These are phyloP conservation scores for Pythium scleroteichum DNA, from an alignment of 352 stramenopile species.

Conservation along the genomic window DNA sequence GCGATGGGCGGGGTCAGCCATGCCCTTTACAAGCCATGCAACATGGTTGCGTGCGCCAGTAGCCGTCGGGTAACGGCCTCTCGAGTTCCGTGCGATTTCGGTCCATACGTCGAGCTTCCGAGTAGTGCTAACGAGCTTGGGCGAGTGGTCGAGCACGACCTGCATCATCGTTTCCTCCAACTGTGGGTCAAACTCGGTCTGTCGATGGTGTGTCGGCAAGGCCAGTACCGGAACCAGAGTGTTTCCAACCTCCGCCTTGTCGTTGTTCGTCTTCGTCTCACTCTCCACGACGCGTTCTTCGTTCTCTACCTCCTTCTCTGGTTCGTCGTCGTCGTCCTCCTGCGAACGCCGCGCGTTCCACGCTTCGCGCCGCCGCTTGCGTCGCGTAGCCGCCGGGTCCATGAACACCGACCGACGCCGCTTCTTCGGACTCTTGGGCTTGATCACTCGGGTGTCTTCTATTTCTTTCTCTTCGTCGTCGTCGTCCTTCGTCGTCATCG, in stretches of 20 bases:
- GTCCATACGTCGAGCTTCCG: constrained; percentile 1
- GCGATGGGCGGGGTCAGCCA: constrained; percentile 2
- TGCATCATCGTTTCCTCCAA: constrained; percentile 9
- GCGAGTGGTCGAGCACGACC: constrained; percentile 4
- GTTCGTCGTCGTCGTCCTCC: neutral
- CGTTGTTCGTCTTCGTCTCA: no score
- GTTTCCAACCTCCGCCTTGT: no score
- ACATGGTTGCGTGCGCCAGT: neutral
- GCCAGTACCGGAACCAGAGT: no score
- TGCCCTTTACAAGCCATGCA: neutral
- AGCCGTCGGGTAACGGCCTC: neutral
- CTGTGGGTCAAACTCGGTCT: neutral
- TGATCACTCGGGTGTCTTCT: no score
- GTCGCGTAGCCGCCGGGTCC: neutral
- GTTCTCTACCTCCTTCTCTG: neutral
- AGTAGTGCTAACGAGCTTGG: neutral
- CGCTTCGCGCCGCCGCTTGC: neutral
- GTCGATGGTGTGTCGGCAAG: neutral
- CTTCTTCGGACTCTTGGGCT: constrained; percentile 4
- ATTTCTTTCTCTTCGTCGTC: no score
- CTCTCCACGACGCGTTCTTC: neutral
- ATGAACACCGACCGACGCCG: neutral
- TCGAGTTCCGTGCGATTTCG: neutral
- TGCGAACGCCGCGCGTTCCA: neutral
- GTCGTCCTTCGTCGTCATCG: neutral